These are phyloP conservation scores for Aspergillus unguis DNA, from an alignment of 2,329 filamentous ascomycete species.

Conservation along the genomic window DNA sequence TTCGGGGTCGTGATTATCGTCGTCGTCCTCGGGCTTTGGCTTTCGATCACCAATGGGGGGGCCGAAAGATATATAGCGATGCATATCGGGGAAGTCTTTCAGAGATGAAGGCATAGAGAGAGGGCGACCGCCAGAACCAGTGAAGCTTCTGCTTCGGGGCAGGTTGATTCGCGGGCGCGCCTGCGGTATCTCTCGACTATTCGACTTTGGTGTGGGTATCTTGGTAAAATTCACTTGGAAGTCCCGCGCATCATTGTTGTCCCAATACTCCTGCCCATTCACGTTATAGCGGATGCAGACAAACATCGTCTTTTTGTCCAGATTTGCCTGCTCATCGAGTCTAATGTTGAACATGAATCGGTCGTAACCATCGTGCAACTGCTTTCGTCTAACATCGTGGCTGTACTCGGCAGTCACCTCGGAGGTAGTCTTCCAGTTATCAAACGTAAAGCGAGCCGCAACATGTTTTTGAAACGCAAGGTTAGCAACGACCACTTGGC, in stretches of 20 bases:
- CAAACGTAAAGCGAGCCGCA: conserved; percentile 89
- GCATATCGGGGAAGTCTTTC: conserved; percentile 68
- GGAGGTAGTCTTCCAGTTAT: conserved; percentile 98
- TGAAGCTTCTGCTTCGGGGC: conserved; percentile 64
- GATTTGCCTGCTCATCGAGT: conserved; percentile 81
- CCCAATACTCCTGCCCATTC: conserved; percentile 84
- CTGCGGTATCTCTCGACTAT: conserved; percentile 33
- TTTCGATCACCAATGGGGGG: conserved; percentile 61
- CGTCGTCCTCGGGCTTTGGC: conserved; percentile 66
- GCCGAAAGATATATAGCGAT: conserved; percentile 55
- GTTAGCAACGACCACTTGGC: conserved; percentile 81
- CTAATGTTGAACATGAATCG: conserved; percentile 94
- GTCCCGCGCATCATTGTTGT: conserved; percentile 83
- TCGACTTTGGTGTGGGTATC: conserved; percentile 60
- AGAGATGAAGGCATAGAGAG: conserved; percentile 53
- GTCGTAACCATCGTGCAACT: conserved; percentile 66
- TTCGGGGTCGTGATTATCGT: conserved; percentile 67
- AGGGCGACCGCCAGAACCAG: conserved; percentile 50
- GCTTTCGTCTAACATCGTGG: conserved; percentile 68
- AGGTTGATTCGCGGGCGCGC: conserved; percentile 54
- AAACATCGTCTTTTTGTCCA: conserved; percentile 89
- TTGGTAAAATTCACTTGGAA: conserved; percentile 93
- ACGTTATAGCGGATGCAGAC: conserved; percentile 88
- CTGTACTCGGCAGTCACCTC: conserved; percentile 88
- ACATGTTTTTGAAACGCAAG: conserved; percentile 85